phyloP scores from a whole-genome alignment of 2,329 filamentous ascomycete species.

The Myriosclerotinia curreyana region DNA sequence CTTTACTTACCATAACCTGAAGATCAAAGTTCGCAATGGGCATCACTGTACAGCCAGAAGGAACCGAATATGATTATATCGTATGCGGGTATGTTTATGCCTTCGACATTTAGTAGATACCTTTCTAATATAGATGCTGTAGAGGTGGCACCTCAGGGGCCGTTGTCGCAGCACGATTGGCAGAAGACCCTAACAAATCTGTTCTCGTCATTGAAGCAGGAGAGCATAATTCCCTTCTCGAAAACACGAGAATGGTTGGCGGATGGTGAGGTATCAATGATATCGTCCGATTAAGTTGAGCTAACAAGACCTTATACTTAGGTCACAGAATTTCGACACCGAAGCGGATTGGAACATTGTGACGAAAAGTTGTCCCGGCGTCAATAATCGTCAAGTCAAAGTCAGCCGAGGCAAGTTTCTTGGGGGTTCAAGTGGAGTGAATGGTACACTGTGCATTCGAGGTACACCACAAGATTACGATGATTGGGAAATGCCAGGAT shows the following conservation, averaged over 20 bases:
- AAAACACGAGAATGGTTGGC: conserved; percentile 51
- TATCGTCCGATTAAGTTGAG: not conserved
- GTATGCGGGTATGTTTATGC: conserved; percentile 31
- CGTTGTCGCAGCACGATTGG: conserved; percentile 51
- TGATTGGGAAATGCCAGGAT: conserved; percentile 54
- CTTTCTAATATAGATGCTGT: not conserved
- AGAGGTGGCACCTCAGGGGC: conserved; percentile 49
- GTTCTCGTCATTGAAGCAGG: conserved; percentile 51
- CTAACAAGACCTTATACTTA: conserved; percentile 28
- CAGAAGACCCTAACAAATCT: conserved; percentile 48
- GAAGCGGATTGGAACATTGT: conserved; percentile 53
- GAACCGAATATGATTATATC: conserved; percentile 33
- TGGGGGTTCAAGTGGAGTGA: conserved; percentile 49
- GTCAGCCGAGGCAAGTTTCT: conserved; percentile 50
- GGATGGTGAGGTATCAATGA: conserved; percentile 40
- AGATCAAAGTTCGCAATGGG: conserved; percentile 16
- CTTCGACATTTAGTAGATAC: not conserved
- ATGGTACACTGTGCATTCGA: conserved; percentile 50
- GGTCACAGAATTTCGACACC: conserved; percentile 47
- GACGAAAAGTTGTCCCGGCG: conserved; percentile 42
- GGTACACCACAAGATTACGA: conserved; percentile 51
- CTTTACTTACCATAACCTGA: not conserved
- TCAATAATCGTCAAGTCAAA: conserved; percentile 47
- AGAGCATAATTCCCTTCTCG: conserved; percentile 44
- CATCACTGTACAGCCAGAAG: conserved; percentile 26